Evolutionary conservation across 352 stramenopile genomes (phyloP).

Genomic region (Aphanomyces euteiches): DNA sequence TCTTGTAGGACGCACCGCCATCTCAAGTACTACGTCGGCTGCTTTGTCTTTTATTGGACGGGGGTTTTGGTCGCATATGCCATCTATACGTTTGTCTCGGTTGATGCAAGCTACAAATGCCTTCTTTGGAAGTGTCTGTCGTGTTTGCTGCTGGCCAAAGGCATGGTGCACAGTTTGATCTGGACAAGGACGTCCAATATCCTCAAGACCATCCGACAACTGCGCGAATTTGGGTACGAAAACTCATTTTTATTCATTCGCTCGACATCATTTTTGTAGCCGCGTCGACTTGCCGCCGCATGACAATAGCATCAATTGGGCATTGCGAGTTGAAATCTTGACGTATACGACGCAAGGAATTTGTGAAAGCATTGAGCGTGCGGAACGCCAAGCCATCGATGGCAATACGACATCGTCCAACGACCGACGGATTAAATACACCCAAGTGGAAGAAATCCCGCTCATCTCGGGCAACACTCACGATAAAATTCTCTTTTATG

Average conservation of each 20-base stretch:
- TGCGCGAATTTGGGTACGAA: conserved; percentile 47
- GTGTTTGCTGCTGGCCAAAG: conserved; percentile 66
- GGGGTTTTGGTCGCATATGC: conserved; percentile 66
- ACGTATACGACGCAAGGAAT: conserved; percentile 84
- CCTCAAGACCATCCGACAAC: conserved; percentile 63
- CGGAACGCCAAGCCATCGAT: conserved; percentile 52
- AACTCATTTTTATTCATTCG: neutral
- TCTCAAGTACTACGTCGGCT: conserved; percentile 85
- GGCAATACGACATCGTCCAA: conserved; percentile 38
- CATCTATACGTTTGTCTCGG: conserved; percentile 58
- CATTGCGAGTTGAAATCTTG: conserved; percentile 78
- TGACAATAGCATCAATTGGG: conserved; percentile 85
- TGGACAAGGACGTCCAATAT: conserved; percentile 84
- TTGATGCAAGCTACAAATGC: conserved; percentile 46
- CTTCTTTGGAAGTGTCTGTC: conserved; percentile 69
- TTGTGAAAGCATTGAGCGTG: conserved; percentile 63
- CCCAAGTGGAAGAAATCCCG: conserved; percentile 69
- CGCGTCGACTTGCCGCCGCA: conserved; percentile 56
- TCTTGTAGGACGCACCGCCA: conserved; percentile 53
- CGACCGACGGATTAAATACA: conserved; percentile 67
- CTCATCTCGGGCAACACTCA: conserved; percentile 46
- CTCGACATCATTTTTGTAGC: neutral
- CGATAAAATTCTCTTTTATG: conserved; percentile 70
- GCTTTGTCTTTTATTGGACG: conserved; percentile 84
- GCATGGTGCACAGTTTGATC: conserved; percentile 76